Percentiles rank a stretch among this genome's conserved stretches.
Conservation (phyloP, 495 filamentous ascomycete species). For the Podospora pseudoanserina region DNA sequence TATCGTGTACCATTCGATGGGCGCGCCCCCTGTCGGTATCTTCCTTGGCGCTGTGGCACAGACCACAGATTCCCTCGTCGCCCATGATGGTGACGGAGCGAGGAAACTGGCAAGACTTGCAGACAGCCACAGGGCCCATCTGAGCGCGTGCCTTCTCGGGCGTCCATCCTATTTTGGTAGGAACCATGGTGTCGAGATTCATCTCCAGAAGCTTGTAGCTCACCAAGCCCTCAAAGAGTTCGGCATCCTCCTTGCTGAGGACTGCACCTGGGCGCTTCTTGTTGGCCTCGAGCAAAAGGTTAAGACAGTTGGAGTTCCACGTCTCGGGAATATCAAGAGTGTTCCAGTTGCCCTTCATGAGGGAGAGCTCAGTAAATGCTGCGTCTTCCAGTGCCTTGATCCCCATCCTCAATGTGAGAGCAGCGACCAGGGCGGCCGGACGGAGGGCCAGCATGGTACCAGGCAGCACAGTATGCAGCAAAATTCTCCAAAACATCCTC, state of each 20-base stretch:
- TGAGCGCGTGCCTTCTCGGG: slow-evolving; percentile 38
- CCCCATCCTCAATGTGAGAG: slow-evolving; percentile 43
- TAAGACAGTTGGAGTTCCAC: slow-evolving; percentile 43
- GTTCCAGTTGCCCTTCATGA: slow-evolving; percentile 39
- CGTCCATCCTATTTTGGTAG: slow-evolving; percentile 38
- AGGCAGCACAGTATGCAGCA: slow-evolving; percentile 42
- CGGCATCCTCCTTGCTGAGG: slow-evolving; percentile 31
- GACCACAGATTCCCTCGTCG: slow-evolving; percentile 33
- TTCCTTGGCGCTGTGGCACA: slow-evolving; percentile 26
- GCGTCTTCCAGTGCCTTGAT: slow-evolving; percentile 35
- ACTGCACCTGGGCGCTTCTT: slow-evolving; percentile 30
- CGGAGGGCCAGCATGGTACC: slow-evolving; percentile 42
- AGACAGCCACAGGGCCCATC: slow-evolving; percentile 39
- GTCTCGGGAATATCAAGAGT: slow-evolving; percentile 43
- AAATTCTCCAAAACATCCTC: slow-evolving; percentile 41
- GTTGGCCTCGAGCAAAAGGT: slow-evolving; percentile 44
- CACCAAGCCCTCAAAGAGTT: slow-evolving; percentile 41
- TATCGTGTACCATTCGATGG: slow-evolving; percentile 13
- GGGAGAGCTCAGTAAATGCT: slow-evolving; percentile 38
- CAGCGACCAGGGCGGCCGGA: slow-evolving; percentile 44
- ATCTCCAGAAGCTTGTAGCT: slow-evolving; percentile 46
- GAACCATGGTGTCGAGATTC: slow-evolving; percentile 39
- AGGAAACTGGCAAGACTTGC: slow-evolving; percentile 40
- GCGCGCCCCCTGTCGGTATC: neutral
- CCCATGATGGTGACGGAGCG: slow-evolving; percentile 48